Percentiles rank a stretch among this genome's conserved stretches.
phyloP scores from a whole-genome alignment of 768 basidiomycete species.

The Amanita exitialis region DNA sequence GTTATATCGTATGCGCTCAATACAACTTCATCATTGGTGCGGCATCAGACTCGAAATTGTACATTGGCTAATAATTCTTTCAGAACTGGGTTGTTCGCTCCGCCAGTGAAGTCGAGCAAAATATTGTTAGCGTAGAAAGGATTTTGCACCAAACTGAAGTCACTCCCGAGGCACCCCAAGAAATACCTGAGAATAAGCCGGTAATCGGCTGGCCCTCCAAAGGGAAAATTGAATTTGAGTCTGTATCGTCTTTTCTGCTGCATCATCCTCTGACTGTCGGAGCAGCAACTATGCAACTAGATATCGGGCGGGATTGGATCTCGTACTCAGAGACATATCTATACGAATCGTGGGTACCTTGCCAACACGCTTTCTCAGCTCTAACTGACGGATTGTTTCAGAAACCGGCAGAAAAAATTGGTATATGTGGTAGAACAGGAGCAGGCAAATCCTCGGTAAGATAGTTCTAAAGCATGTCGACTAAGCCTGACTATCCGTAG shows the following conservation, averaged over 20 bases:
- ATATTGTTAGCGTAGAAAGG: constrained; percentile 83
- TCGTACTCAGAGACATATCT: constrained; percentile 69
- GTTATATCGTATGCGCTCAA: constrained; percentile 79
- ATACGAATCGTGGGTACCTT: constrained; percentile 47
- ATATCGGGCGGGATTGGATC: constrained; percentile 74
- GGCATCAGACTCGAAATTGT: constrained; percentile 13
- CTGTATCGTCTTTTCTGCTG: background rate
- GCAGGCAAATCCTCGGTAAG: constrained; percentile 68
- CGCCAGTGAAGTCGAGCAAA: constrained; percentile 84
- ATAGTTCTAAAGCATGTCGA: background rate
- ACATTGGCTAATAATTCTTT: background rate
- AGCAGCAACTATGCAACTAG: constrained; percentile 59
- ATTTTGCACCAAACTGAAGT: constrained; percentile 76
- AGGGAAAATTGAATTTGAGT: constrained; percentile 69
- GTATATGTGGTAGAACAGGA: constrained; percentile 82
- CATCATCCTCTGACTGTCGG: constrained; percentile 1
- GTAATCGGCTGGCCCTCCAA: constrained; percentile 56
- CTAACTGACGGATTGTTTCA: constrained; percentile 15
- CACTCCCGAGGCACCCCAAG: constrained; percentile 62
- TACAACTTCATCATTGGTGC: constrained; percentile 72
- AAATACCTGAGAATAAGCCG: constrained; percentile 51
- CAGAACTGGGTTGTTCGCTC: constrained; percentile 80
- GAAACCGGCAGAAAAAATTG: constrained; percentile 77
- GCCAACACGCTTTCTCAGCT: background rate
- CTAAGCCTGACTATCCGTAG: constrained; percentile 17